Conservation (phyloP, 23 red algal genomes). For the Gracilaria vermiculophylla region DNA sequence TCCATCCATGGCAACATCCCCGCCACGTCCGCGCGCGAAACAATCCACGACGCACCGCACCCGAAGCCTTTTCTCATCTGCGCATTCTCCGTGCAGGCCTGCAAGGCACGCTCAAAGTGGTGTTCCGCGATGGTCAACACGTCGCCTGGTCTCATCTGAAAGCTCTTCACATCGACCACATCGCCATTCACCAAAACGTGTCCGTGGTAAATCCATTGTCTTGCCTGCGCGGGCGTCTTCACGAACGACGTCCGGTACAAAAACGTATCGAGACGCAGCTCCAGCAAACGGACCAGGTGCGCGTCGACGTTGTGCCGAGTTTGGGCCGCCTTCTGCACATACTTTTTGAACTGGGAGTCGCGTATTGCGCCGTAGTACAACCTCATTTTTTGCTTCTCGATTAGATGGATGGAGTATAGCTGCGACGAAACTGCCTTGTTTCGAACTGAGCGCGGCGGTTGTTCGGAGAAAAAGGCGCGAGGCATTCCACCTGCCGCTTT, state of each 20-base stretch:
- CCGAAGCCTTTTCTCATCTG: constrained; percentile 34
- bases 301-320: constrained; percentile 52
- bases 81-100: constrained; percentile 14
- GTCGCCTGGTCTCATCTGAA: constrained; percentile 43
- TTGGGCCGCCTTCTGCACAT: constrained; percentile 29
- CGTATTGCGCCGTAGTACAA: constrained; percentile 72
- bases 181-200: constrained; percentile 72
- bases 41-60: constrained; percentile 48
- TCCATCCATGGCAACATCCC: constrained; percentile 77
- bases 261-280: constrained; percentile 67
- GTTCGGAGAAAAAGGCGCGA: constrained; percentile 54
- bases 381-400: constrained; percentile 77
- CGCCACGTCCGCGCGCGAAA: constrained; percentile 1
- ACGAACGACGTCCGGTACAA: constrained; percentile 76
- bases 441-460: constrained; percentile 47
- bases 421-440: constrained; percentile 56
- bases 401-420: constrained; percentile 46
- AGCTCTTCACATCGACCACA: constrained; percentile 19
- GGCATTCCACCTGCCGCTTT: constrained; percentile 44
- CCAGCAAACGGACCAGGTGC: constrained; percentile 58
- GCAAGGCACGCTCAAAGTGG: constrained; percentile 3
- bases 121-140: constrained; percentile 33
- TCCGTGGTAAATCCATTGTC: constrained; percentile 79
- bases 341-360: constrained; percentile 53
- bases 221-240: constrained; percentile 56